These are phyloP conservation scores for Aspergillus intermedius DNA, from an alignment of 2,329 filamentous ascomycete species.

Conservation along the genomic window DNA sequence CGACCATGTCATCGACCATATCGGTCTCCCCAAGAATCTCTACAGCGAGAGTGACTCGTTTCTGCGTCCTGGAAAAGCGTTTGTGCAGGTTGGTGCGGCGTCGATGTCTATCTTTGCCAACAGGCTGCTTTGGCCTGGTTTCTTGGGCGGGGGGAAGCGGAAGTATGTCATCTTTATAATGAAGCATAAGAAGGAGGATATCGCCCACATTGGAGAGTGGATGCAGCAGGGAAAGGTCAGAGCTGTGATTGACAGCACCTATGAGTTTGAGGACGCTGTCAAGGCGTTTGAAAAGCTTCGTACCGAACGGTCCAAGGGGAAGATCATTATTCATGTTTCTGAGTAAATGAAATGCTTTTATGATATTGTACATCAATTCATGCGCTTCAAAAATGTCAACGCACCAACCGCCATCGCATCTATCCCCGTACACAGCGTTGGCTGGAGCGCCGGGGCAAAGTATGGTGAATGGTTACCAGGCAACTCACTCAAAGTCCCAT, in stretches of 20 bases:
- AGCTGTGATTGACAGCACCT: slow-evolving; percentile 50
- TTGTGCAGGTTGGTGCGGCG: slow-evolving; percentile 47
- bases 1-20: slow-evolving; percentile 53
- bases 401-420: slow-evolving; percentile 48
- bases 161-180: slow-evolving; percentile 29
- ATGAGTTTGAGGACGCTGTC: slow-evolving; percentile 50
- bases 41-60: slow-evolving; percentile 51
- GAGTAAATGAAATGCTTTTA: slow-evolving; percentile 4
- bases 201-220: slow-evolving; percentile 48
- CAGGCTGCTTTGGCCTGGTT: slow-evolving; percentile 39
- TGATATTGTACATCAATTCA: not conserved
- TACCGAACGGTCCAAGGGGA: slow-evolving; percentile 51
- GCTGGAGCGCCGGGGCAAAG: slow-evolving; percentile 52
- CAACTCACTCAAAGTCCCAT: slow-evolving; percentile 42
- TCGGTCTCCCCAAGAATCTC: slow-evolving; percentile 45
- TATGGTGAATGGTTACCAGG: slow-evolving; percentile 54
- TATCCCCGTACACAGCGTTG: slow-evolving; percentile 47
- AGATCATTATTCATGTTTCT: slow-evolving; percentile 47
- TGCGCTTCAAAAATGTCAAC: slow-evolving; percentile 31
- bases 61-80: slow-evolving; percentile 44
- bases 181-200: slow-evolving; percentile 37
- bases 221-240: slow-evolving; percentile 54
- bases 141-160: slow-evolving; percentile 46
- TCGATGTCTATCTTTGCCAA: slow-evolving; percentile 24
- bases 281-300: slow-evolving; percentile 55